Conservation (phyloP, 768 basidiomycete genomes). For the Agaricus sinodeliciosus region DNA sequence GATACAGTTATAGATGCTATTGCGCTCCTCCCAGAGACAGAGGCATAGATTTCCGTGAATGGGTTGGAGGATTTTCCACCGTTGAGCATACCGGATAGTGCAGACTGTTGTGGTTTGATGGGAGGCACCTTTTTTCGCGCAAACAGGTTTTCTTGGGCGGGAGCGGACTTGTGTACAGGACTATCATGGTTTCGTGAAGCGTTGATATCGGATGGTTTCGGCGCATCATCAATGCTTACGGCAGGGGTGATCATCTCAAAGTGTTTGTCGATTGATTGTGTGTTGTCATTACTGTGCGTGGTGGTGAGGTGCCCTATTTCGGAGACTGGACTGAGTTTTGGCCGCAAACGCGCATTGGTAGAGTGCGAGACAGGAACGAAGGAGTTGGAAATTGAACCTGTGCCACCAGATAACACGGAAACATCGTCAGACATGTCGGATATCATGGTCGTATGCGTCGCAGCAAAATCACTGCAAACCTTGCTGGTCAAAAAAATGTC, state of each 20-base stretch:
- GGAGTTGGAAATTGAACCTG: constrained; percentile 47
- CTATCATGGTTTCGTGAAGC: constrained; percentile 16
- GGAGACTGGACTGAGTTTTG: constrained; percentile 58
- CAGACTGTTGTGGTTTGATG: constrained; percentile 43
- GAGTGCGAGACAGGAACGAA: constrained; percentile 46
- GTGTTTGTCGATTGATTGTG: constrained; percentile 8
- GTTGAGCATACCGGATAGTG: constrained; percentile 70
- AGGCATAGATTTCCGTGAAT: constrained; percentile 80
- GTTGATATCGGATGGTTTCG: constrained; percentile 17
- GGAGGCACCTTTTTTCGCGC: constrained; percentile 43
- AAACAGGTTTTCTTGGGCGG: constrained; percentile 32
- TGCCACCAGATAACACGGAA: constrained; percentile 50
- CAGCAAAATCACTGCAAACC: constrained; percentile 56
- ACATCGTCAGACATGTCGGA: constrained; percentile 59
- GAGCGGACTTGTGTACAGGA: constrained; percentile 9
- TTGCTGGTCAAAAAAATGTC: background rate
- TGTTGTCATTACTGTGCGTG: background rate
- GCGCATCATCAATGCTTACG: constrained; percentile 13
- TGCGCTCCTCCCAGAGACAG: constrained; percentile 73
- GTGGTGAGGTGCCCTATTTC: constrained; percentile 24
- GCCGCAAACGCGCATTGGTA: constrained; percentile 30
- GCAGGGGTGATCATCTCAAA: constrained; percentile 22
- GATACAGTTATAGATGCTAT: constrained; percentile 56
- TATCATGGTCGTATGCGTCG: constrained; percentile 42
- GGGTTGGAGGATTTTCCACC: constrained; percentile 69